Evolutionary conservation across 495 filamentous ascomycete species (phyloP).

Genomic region (Trypethelium eluteriae): DNA sequence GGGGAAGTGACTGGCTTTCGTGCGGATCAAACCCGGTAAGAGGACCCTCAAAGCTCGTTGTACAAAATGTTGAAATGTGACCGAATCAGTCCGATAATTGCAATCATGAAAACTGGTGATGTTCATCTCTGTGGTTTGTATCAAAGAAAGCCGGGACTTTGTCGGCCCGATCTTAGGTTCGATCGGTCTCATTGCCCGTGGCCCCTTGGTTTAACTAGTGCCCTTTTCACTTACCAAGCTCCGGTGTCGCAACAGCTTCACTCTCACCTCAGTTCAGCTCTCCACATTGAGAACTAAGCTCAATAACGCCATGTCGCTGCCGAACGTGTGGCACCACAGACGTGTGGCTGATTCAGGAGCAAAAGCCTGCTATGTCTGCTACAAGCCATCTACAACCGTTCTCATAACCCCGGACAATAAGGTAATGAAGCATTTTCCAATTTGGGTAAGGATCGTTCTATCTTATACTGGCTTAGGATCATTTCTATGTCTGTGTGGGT

Average conservation of each 20-base stretch:
- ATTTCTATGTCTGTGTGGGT: slow-evolving; percentile 80
- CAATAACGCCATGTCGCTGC: slow-evolving; percentile 46
- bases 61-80: no score
- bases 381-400: slow-evolving; percentile 78
- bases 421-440: slow-evolving; percentile 39
- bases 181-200: no score
- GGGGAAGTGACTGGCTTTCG: no score
- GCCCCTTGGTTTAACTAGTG: no score
- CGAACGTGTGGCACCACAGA: slow-evolving; percentile 80
- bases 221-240: background rate
- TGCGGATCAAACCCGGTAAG: no score
- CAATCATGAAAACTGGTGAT: no score
- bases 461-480: slow-evolving; percentile 54
- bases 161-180: no score
- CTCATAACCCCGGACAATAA: slow-evolving; percentile 86
- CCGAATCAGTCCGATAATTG: no score
- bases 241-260: background rate
- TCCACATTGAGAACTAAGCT: background rate
- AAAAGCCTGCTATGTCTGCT: slow-evolving; percentile 84
- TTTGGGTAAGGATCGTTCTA: slow-evolving; percentile 10
- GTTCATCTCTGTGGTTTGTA: no score
- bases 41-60: no score
- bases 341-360: slow-evolving; percentile 75
- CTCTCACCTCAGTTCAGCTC: background rate
- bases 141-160: no score